Percentiles rank a stretch among this genome's conserved stretches.
Evolutionary conservation across 2,329 filamentous ascomycete genomes (phyloP).

Genomic region (Ophioceras dolichostomum): DNA sequence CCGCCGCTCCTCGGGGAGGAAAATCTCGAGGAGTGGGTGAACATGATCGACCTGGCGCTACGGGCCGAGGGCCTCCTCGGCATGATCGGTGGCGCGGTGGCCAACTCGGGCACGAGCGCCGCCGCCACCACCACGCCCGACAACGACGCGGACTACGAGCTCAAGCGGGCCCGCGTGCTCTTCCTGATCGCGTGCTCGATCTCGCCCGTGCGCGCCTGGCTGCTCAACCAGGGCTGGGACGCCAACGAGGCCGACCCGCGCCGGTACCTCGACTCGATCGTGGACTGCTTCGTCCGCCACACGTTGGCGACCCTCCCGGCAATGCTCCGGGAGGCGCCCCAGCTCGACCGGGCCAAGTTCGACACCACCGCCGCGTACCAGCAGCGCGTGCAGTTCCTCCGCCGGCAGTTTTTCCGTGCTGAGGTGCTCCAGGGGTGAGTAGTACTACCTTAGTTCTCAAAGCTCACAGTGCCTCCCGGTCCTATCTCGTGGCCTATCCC

Average conservation of each 20-base stretch:
- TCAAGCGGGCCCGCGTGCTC: not conserved
- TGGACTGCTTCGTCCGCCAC: not conserved
- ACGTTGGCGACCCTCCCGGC: not conserved
- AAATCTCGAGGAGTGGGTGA: not conserved
- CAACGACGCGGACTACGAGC: not conserved
- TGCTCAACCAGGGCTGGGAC: slow-evolving; percentile 2
- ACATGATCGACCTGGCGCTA: not conserved
- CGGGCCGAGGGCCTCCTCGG: not conserved
- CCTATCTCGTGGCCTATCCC: no score
- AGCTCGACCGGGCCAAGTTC: not conserved
- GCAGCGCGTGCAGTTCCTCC: not conserved
- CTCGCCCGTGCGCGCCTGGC: not conserved
- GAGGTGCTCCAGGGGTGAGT: not conserved
- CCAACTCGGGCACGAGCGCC: not conserved
- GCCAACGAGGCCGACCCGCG: not conserved
- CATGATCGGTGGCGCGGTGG: not conserved
- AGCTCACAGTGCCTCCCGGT: not conserved
- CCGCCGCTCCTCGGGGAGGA: not conserved
- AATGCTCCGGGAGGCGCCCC: not conserved
- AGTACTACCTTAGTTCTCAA: not conserved
- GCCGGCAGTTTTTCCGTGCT: not conserved
- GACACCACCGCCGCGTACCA: not conserved
- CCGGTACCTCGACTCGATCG: not conserved
- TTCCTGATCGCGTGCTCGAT: not conserved
- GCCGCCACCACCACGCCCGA: not conserved